Conservation (phyloP, 768 basidiomycete genomes). For the Cantharellus cinnabarinus region DNA sequence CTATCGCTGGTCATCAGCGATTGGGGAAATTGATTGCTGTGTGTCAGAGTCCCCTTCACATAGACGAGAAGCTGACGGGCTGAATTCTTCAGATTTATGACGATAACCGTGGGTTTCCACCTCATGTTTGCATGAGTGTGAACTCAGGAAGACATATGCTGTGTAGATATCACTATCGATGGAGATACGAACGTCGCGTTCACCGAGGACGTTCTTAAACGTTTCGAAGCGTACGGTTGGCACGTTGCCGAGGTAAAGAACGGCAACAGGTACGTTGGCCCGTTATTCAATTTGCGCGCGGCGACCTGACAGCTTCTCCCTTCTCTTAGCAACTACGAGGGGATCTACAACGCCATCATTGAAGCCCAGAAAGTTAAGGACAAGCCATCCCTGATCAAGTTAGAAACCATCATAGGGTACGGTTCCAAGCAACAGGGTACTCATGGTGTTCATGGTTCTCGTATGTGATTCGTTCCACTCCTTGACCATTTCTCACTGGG, state of each 20-base stretch:
- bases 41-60: slow-evolving; percentile 16
- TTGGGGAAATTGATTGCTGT: slow-evolving; percentile 84
- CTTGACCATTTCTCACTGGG: slow-evolving; percentile 5
- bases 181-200: slow-evolving; percentile 82
- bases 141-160: neutral
- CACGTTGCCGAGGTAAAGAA: slow-evolving; percentile 70
- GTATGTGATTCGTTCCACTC: slow-evolving; percentile 27
- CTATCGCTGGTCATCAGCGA: slow-evolving; percentile 82
- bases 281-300: neutral
- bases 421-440: slow-evolving; percentile 87
- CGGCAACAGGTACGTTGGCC: slow-evolving; percentile 41
- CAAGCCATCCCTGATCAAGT: slow-evolving; percentile 74
- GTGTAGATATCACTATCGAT: slow-evolving; percentile 85
- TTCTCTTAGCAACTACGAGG: slow-evolving; percentile 43
- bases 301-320: neutral
- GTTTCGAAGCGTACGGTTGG: slow-evolving; percentile 87
- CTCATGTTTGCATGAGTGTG: neutral
- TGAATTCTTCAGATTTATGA: slow-evolving; percentile 51
- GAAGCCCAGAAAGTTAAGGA: slow-evolving; percentile 52
- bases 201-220: slow-evolving; percentile 79
- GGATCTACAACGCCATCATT: slow-evolving; percentile 58
- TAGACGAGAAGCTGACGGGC: too few species aligned
- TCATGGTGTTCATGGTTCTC: slow-evolving; percentile 84
- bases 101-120: slow-evolving; percentile 58
- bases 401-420: slow-evolving; percentile 82